Conservation (phyloP, 768 basidiomycete genomes). For the Lactarius evosmus region DNA sequence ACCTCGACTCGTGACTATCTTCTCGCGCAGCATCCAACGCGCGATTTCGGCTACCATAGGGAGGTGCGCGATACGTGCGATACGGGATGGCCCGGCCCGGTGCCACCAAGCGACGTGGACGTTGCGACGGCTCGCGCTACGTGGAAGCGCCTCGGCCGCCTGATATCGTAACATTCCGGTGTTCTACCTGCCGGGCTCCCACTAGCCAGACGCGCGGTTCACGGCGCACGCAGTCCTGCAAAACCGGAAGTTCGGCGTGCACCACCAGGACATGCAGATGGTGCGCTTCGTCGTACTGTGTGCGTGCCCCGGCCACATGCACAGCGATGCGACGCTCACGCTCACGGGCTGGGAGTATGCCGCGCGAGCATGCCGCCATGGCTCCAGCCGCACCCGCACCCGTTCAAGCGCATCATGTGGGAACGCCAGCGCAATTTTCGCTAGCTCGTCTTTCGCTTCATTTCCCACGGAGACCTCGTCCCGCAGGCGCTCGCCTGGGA, state of each 20-base stretch:
- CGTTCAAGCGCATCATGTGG: conserved; percentile 30
- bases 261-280: conserved; percentile 36
- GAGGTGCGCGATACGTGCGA: conserved; percentile 20
- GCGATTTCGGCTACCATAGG: conserved; percentile 22
- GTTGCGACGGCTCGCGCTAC: conserved; percentile 30
- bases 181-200: conserved; percentile 34
- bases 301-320: conserved; percentile 22
- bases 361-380: conserved; percentile 34
- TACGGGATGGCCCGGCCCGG: conserved; percentile 23
- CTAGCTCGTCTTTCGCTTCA: conserved; percentile 28
- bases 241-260: conserved; percentile 31
- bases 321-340: conserved; percentile 27
- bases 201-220: conserved; percentile 31
- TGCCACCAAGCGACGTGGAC: conserved; percentile 30
- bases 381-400: conserved; percentile 28
- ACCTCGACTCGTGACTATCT: conserved; percentile 32
- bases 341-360: conserved; percentile 37
- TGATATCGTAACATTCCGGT: conserved; percentile 34
- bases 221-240: conserved; percentile 31
- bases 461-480: conserved; percentile 26
- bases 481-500: conserved; percentile 27
- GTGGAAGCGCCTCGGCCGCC: conserved; percentile 30
- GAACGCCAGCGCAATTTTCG: conserved; percentile 31
- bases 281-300: conserved; percentile 33
- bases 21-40: conserved; percentile 31